phyloP scores from a whole-genome alignment of 2,329 filamentous ascomycete species.

The Microsporum ferrugineum region DNA sequence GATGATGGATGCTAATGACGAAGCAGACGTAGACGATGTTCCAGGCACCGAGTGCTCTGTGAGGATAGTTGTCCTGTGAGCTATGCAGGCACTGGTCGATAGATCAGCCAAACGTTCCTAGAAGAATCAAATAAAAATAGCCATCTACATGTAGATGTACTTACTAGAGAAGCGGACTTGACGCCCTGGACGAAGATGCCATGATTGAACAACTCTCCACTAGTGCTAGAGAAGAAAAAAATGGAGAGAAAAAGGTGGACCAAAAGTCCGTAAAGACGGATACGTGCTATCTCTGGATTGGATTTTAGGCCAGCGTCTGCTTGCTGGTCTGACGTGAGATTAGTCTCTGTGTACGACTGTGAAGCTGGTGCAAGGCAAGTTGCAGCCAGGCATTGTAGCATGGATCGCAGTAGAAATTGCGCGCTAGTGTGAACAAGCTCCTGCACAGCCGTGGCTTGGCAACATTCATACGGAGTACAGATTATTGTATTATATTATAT shows the following conservation, averaged over 20 bases:
- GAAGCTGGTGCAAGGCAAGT: background rate
- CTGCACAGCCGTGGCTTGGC: background rate
- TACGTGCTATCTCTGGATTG: background rate
- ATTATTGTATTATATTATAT: background rate
- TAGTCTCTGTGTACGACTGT: background rate
- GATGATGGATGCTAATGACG: constrained; percentile 81
- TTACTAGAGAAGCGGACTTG: constrained; percentile 63
- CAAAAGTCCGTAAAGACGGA: background rate
- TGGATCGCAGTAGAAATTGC: background rate
- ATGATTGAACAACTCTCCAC: background rate
- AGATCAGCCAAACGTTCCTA: background rate
- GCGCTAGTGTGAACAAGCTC: background rate
- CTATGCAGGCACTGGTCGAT: constrained; percentile 70
- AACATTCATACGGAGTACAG: background rate
- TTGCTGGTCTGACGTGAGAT: background rate
- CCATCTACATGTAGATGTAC: constrained; percentile 21
- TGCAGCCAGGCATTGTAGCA: background rate
- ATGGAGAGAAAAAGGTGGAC: background rate
- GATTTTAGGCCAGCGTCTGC: background rate
- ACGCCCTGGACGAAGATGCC: constrained; percentile 19
- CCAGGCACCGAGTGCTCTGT: constrained; percentile 83
- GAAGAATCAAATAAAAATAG: background rate
- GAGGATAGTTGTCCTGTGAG: constrained; percentile 85
- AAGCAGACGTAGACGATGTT: constrained; percentile 70
- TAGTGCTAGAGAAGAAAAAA: background rate